These are phyloP conservation scores for Mycena indigotica DNA, from an alignment of 768 basidiomycete genomes.

Conservation along the genomic window DNA sequence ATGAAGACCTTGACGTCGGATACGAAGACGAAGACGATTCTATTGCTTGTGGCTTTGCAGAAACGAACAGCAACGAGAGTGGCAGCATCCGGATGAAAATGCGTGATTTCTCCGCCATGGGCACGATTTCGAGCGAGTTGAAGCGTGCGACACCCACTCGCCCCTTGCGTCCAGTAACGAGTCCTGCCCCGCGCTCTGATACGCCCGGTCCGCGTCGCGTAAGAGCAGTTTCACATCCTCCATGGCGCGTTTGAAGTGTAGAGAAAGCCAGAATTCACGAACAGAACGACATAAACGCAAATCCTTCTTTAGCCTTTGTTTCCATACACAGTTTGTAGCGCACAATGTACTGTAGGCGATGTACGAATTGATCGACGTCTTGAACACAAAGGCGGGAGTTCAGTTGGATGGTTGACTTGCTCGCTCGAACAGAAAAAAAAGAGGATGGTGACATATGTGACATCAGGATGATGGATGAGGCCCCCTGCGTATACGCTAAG, in stretches of 20 bases:
- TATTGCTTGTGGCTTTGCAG: not conserved
- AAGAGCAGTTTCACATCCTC: not conserved
- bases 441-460: not conserved
- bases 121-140: constrained; percentile 19
- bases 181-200: not conserved
- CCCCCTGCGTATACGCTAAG: too few species aligned
- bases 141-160: constrained; percentile 6
- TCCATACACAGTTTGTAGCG: not conserved
- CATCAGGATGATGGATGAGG: too few species aligned
- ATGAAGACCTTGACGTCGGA: not conserved
- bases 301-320: not conserved
- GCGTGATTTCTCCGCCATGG: constrained; percentile 15
- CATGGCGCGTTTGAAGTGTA: not conserved
- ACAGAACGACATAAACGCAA: not conserved
- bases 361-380: not conserved
- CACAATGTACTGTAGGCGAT: not conserved
- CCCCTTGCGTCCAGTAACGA: not conserved
- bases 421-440: not conserved
- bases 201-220: not conserved
- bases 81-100: not conserved
- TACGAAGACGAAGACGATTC: not conserved
- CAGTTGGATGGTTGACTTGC: not conserved
- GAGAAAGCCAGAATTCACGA: not conserved
- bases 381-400: not conserved
- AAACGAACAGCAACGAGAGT: not conserved